Percentiles rank a stretch among this genome's conserved stretches.
Evolutionary conservation across 2,329 filamentous ascomycete genomes (phyloP).

Genomic region (Metarhizium rileyi): DNA sequence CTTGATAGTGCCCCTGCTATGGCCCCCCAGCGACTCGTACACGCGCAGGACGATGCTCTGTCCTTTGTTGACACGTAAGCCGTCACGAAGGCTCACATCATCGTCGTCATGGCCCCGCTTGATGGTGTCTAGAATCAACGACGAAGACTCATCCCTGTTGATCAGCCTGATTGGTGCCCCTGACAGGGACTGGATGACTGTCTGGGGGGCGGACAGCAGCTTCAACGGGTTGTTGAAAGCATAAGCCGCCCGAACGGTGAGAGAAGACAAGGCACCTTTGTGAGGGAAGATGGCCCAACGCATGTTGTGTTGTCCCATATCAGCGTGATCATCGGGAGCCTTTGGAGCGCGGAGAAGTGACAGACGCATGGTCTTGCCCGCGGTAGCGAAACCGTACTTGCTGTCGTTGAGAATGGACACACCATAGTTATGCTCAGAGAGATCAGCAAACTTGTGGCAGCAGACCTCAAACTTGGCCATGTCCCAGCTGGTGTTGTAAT

Average conservation of each 20-base stretch:
- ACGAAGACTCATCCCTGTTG: slow-evolving; percentile 41
- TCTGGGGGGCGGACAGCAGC: slow-evolving; percentile 20
- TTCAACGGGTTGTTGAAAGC: slow-evolving; percentile 80
- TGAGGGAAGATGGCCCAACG: slow-evolving; percentile 89
- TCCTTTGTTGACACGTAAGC: slow-evolving; percentile 56
- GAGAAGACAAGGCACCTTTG: slow-evolving; percentile 56
- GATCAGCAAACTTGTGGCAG: slow-evolving; percentile 87
- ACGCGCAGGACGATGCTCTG: slow-evolving; percentile 74
- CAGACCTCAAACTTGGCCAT: slow-evolving; percentile 98
- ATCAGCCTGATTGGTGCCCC: slow-evolving; percentile 53
- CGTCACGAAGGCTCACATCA: slow-evolving; percentile 54
- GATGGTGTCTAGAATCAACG: slow-evolving; percentile 75
- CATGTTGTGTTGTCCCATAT: slow-evolving; percentile 84
- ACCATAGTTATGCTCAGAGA: slow-evolving; percentile 80
- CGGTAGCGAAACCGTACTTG: slow-evolving; percentile 92
- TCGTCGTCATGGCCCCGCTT: slow-evolving; percentile 90
- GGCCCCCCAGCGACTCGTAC: slow-evolving; percentile 83
- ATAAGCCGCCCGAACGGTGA: slow-evolving; percentile 73
- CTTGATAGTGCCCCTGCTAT: slow-evolving; percentile 58
- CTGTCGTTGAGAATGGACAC: slow-evolving; percentile 90
- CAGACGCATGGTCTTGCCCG: slow-evolving; percentile 80
- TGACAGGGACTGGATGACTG: slow-evolving; percentile 17
- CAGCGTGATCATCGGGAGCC: slow-evolving; percentile 84
- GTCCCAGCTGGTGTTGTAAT: slow-evolving; percentile 96
- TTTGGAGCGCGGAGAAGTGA: slow-evolving; percentile 81